phyloP scores from a whole-genome alignment of 2,329 filamentous ascomycete genomes.

The Colletotrichum destructivum region DNA sequence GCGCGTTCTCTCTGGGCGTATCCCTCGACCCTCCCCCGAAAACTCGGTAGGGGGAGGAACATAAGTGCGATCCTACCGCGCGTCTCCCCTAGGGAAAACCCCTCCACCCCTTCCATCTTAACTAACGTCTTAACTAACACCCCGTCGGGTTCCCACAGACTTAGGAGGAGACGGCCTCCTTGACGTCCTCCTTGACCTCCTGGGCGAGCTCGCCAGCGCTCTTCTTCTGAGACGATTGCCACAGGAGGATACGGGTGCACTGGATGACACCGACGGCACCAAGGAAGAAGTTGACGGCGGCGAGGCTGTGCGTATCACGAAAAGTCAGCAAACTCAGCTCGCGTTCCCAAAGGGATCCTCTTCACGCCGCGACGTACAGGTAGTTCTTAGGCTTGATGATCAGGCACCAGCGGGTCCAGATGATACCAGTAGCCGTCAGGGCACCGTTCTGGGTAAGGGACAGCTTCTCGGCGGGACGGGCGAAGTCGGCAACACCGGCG shows the following conservation, averaged over 20 bases:
- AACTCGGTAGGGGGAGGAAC: slow-evolving; percentile 3
- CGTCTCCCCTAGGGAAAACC: neutral
- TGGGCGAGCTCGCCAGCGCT: slow-evolving; percentile 52
- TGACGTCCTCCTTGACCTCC: slow-evolving; percentile 58
- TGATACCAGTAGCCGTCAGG: slow-evolving; percentile 89
- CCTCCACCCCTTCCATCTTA: neutral
- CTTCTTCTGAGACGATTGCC: slow-evolving; percentile 74
- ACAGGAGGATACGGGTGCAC: slow-evolving; percentile 81
- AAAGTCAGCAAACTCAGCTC: neutral
- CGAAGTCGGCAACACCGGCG: slow-evolving; percentile 92
- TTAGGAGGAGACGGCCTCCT: slow-evolving; percentile 45
- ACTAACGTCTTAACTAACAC: neutral
- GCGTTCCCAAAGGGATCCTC: no score
- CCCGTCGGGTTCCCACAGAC: neutral
- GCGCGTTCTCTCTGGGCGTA: slow-evolving; percentile 1
- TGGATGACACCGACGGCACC: slow-evolving; percentile 89
- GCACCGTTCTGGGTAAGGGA: slow-evolving; percentile 94
- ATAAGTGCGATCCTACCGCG: neutral
- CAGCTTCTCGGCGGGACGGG: slow-evolving; percentile 91
- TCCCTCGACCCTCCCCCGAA: slow-evolving; percentile 1
- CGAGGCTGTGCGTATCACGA: slow-evolving; percentile 70
- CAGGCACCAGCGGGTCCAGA: slow-evolving; percentile 99
- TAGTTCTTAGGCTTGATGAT: slow-evolving; percentile 96
- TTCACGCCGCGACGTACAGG: slow-evolving; percentile 71
- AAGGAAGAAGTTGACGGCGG: slow-evolving; percentile 98